Evolutionary conservation across 495 filamentous ascomycete species (phyloP).

Genomic region (Melanomma pulvis-pyrius): DNA sequence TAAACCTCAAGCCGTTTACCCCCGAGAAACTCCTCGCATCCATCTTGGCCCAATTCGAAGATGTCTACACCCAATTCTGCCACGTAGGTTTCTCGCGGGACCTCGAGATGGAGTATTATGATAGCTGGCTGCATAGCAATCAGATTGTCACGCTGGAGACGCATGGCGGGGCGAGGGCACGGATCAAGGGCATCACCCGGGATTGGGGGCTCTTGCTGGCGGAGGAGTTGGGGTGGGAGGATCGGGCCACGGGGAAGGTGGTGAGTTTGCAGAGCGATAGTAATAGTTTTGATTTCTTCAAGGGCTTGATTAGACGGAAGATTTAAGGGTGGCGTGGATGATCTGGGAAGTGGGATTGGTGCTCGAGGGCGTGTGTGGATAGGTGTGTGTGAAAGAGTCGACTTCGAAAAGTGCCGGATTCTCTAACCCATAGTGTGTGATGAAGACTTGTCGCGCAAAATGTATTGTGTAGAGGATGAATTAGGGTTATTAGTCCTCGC

Average conservation of each 20-base stretch:
- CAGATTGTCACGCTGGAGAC: conserved; percentile 89
- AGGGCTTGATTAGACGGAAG: conserved; percentile 83
- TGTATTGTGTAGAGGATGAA: not conserved
- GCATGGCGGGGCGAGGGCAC: conserved; percentile 73
- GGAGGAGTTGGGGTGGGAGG: conserved; percentile 76
- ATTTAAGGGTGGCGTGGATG: conserved; percentile 45
- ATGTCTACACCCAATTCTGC: conserved; percentile 73
- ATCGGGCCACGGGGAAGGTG: conserved; percentile 71
- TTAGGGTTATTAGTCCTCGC: not conserved
- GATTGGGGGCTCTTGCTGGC: conserved; percentile 86
- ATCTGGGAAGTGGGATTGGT: too few species aligned
- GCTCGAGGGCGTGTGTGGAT: too few species aligned
- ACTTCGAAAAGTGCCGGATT: not conserved
- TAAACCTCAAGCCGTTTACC: conserved; percentile 56
- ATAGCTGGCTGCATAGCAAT: conserved; percentile 83
- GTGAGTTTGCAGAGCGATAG: conserved; percentile 92
- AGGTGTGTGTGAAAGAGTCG: too few species aligned
- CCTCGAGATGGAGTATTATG: conserved; percentile 81
- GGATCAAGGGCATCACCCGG: conserved; percentile 84
- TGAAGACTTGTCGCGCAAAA: not conserved
- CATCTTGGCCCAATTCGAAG: conserved; percentile 78
- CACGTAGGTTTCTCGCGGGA: conserved; percentile 68
- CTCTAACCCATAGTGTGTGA: not conserved
- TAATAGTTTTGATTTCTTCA: conserved; percentile 99
- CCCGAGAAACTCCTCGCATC: conserved; percentile 83